phyloP scores from a whole-genome alignment of 2,329 filamentous ascomycete genomes.

The Chaetomium olivaceum region DNA sequence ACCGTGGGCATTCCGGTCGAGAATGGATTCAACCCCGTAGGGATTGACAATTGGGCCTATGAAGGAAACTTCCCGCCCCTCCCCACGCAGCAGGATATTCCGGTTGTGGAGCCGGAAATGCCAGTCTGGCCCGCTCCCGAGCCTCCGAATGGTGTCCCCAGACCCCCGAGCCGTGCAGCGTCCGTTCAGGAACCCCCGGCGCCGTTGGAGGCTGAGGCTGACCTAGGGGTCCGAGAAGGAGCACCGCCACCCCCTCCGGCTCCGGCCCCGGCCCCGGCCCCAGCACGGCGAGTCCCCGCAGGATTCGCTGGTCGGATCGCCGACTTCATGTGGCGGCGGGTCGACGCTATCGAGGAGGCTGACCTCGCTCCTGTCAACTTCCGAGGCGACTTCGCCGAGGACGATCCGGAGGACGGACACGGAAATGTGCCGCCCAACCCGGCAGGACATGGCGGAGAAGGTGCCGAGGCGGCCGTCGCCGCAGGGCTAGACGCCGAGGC shows the following conservation, averaged over 20 bases:
- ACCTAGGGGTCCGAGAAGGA: background rate
- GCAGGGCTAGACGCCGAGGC: slow-evolving; percentile 69
- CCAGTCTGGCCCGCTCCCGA: background rate
- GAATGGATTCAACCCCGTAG: slow-evolving; percentile 52
- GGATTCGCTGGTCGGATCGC: slow-evolving; percentile 49
- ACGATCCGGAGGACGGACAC: slow-evolving; percentile 34
- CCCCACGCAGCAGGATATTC: background rate
- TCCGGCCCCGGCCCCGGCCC: slow-evolving; percentile 3
- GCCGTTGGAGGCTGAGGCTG: background rate
- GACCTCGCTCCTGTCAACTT: slow-evolving; percentile 49
- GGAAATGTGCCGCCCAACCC: slow-evolving; percentile 35
- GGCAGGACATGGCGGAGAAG: slow-evolving; percentile 55
- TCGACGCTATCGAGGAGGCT: slow-evolving; percentile 57
- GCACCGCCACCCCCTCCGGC: background rate
- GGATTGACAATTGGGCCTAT: slow-evolving; percentile 64
- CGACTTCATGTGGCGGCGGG: slow-evolving; percentile 63
- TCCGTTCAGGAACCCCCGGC: background rate
- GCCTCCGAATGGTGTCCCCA: background rate
- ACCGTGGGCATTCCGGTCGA: slow-evolving; percentile 57
- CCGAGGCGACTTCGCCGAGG: slow-evolving; percentile 42
- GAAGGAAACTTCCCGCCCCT: slow-evolving; percentile 40
- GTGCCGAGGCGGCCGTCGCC: slow-evolving; percentile 63
- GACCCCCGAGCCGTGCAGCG: background rate
- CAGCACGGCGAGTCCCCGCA: slow-evolving; percentile 27
- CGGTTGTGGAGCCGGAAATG: background rate